Evolutionary conservation across 352 stramenopile species (phyloP), one percentile per base, ranked within the genome.

Genomic region (Phytophthora crassamura): DNA sequence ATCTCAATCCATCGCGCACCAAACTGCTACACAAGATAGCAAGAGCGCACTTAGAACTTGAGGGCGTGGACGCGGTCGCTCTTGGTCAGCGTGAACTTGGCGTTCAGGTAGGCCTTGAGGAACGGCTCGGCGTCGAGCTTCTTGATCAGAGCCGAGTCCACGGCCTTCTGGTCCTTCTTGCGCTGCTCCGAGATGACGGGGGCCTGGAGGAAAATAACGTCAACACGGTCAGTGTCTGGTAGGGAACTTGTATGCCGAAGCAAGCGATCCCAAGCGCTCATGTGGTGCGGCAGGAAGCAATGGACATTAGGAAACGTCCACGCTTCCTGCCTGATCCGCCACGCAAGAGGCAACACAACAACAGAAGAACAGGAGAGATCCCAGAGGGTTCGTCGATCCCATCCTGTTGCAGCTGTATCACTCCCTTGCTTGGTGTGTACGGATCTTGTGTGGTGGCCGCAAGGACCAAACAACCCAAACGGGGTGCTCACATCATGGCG

Each of bases 131-230:
- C 82, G 55, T 92, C 88, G 42, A 96, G 71, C 72, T 89, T 88
- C 82, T 95, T 95, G 50, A 93, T 57, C 54, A 98, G 74, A 43
- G 81, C 89, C 47, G 84, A 91, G 84, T 99, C 98, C 42, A 99
- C 97, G 49, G 88, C 86, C 86, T 99, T 98, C 89, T 99, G 98
- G 82, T 99, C 97, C 62, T 94, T 98, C 91, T 99, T 99, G 74
- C 94, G 92, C 84, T 98, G 85, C 69, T 99, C 97, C 67, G 84
- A 85, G 54, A 99, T 97, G 67, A 98, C 89, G 25, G 97, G 94
- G 56, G 87, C 78, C 86, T 97, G 54, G 25, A 38, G 14, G 34
- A 16, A 16, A 22, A 45, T 8, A 38, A 40, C 1, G 62, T 12
- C 28, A 22, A 53, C 20, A 70, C 41, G n/a, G 43, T 78, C 12